Base-by-base conservation (phyloP, 2,329 filamentous ascomycete species). In the Dryadomyces quercus-mongolicae region DNA sequence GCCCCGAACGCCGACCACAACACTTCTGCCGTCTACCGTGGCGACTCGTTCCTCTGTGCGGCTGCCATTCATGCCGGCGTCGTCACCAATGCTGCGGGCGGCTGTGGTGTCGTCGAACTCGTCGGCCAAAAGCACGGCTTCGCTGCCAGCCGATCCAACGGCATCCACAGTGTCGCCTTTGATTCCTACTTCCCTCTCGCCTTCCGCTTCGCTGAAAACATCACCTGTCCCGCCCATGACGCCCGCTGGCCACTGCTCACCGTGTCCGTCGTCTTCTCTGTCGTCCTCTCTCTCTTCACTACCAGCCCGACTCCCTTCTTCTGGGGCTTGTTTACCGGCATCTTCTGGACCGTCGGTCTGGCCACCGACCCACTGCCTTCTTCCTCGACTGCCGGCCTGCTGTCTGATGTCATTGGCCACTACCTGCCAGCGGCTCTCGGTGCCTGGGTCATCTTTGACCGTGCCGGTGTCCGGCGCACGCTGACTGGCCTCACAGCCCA, bases 321-420 rank as follows among this genome's bases (percentile, higher is more conserved):
- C 75, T 89, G 88, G 67, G 84, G 83, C 51, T 76, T 82, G 40
- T 97, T 96, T 62, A 75, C 84, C 52, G 86, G 85, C 62, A 74
- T 95, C 42, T 97, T 95, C 70, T 88, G 87, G 72, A 90, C 95
- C 59, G 87, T 95, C 16, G 91, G 88, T 7, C 78, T 97, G 61
- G 92, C 89, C 10, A 90, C 89, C 1, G 92, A 98, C 65, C 86
- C 90, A 2, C 92, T 93, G 0, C 77, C 77, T 22, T 76, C 85
- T 56, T 73, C 74, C 1, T 76, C 83, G 43, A 80, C 90, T 54
- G 75, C 86, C 18, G 80, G 77, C 9, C 76, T 96, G 3, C 75
- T 96, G 58, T 92, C 88, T 49, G 80, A 85, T 51, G 77, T 93
- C 3, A 67, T 94, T 25, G 89, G 88, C 57, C 86, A 88, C 56